A percentile compares a stretch with the other conserved stretches of the same genome.
These are phyloP conservation scores for Arctium minus DNA, from an alignment of 129 eudicot genomes.

Conservation along the genomic window DNA sequence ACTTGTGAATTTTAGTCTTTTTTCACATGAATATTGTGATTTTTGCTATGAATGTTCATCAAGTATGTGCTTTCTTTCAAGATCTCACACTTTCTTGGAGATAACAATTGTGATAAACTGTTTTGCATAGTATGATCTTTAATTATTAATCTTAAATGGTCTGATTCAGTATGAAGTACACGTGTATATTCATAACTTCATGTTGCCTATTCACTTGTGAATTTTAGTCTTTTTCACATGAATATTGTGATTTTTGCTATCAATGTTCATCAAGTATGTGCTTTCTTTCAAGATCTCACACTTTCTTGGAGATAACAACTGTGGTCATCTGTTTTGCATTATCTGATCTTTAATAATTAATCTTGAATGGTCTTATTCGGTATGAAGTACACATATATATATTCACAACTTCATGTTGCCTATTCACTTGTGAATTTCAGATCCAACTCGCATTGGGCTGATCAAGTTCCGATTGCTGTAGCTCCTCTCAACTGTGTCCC, in stretches of 20 bases:
- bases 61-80: neutral
- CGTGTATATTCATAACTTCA: neutral
- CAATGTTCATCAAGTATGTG: neutral
- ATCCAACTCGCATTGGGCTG: conserved; percentile 18
- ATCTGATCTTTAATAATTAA: neutral
- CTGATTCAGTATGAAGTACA: neutral
- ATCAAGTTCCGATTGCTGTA: conserved; percentile 36
- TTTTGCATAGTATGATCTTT: neutral
- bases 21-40: neutral
- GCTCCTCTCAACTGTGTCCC: conserved; percentile 45
- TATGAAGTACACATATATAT: neutral
- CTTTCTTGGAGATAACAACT: neutral
- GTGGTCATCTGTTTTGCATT: neutral
- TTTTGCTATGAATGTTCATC: neutral
- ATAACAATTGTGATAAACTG: neutral
- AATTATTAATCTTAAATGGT: neutral
- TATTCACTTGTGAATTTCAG: conserved; percentile 22
- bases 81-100: neutral
- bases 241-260: neutral
- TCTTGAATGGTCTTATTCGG: neutral
- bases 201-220: neutral
- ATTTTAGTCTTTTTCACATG: neutral
- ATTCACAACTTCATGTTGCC: neutral
- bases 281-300: neutral
- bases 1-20: neutral